Evolutionary conservation across 2,329 filamentous ascomycete species (phyloP), one percentile per base, ranked within the genome.

Genomic region (Paecilomyces fulvus): DNA sequence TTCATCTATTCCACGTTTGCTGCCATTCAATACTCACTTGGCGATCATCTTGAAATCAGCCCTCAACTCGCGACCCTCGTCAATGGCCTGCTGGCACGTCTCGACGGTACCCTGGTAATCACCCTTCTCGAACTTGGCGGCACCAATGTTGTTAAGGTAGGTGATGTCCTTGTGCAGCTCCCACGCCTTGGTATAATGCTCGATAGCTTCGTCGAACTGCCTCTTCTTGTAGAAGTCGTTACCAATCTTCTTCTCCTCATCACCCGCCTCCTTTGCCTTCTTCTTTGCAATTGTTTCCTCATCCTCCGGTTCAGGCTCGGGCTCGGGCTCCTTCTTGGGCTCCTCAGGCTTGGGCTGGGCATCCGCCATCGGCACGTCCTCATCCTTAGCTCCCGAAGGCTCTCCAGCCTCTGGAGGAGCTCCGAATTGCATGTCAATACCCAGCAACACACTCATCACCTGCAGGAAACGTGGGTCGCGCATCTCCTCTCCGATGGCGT

Each of bases 161-260:
- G 92, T 94, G 68, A 99, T 95, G 68, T 99, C 94, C 80, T 96
- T 94, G 83, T 90, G 81, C 43, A 89, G 75, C 58, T 96, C 92
- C 94, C 94, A 99, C 0, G 94, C 94, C 73, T 95, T 95, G 71
- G 75, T 83, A 80, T 99, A 99, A 78, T 99, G 90, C 70, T 86
- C 84, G 67, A 99, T 96, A 53, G 94, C 94, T 69, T 88, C 85
- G 67, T 97, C 94, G 64, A 99, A 96, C 70, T 96, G 86, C 64
- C 90, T 87, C 83, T 97, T 97, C 86, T 99, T 99, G 82, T 99
- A 99, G 73, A 87, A 87, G 65, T 94, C 90, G 12, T 92, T 99
- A 57, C 94, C 94, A 56, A 95, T 80, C 30, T 87, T 89, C 84
- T 99, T 99, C 77, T 96, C 89, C 72, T 91, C 89, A 66, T 99